Evolutionary conservation across 1,139 yeast species (phyloP), one percentile per base, ranked within the genome.

Genomic region (Nakaseomyces nivariensis): DNA sequence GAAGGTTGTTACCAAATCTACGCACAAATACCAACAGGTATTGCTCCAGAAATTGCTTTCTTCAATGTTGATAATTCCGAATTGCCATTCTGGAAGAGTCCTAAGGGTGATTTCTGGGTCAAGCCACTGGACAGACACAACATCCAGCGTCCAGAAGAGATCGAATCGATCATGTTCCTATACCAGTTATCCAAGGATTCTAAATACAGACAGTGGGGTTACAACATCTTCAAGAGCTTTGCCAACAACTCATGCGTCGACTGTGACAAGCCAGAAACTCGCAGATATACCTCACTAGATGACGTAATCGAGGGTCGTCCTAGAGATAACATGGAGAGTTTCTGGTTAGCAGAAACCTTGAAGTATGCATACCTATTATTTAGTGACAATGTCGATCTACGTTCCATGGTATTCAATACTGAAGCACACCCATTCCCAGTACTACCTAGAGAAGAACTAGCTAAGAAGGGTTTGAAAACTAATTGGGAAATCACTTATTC

Each of bases 361-460:
- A 89, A 89, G 66, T 90, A 90, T 61, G 69, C 90, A 13, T 89
- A 82, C 59, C 67, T 90, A 32, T 67, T 89, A 46, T 90, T 90
- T 67, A 84, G 79, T 51, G 79, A 76, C 50, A 88, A 85, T 58
- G 81, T 81, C 42, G 75, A 75, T 22, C 71, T 85, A 54, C 81
- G 80, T 47, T 70, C 82, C 53, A 77, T 83, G 52, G 90, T 90
- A 1, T 88, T 88, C 73, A 90, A 87, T 67, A 87, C 96, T 1
- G 96, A 87, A 62, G 97, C 95, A 0, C 97, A 90, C 67, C 95
- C 95, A 43, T 78, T 90, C 70, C 97, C 97, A 24, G 75, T 72
- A 1, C 27, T 64, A 3, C 47, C 54, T 22, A 32, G 42, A 2
- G 52, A 38, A 5, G 37, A 43, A 22, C 25, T 64, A 27, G 49